Evolutionary conservation across 148 eudicot species (phyloP).

Genomic region (Hydrangea macrophylla): DNA sequence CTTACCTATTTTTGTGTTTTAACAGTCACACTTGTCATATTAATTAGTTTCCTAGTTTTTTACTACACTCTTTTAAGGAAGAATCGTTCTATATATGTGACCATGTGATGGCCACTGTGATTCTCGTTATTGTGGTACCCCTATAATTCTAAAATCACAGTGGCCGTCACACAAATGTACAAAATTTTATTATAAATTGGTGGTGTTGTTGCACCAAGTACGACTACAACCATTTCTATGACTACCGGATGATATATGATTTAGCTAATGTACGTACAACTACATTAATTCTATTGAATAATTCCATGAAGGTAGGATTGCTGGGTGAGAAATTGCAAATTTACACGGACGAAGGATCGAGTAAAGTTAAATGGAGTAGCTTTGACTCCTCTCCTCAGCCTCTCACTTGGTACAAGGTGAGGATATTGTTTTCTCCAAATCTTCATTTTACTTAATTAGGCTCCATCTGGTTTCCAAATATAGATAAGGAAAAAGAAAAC

Average conservation of each 20-base stretch:
- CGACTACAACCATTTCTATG: too few relatives aligned
- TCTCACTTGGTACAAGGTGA: conserved; percentile 64
- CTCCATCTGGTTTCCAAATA: background rate
- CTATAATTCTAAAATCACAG: too few relatives aligned
- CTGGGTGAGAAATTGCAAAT: conserved; percentile 43
- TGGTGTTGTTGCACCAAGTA: too few relatives aligned
- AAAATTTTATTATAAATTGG: too few relatives aligned
- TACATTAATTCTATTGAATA: background rate
- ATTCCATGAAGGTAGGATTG: conserved; percentile 43
- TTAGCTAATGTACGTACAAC: background rate
- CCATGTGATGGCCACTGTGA: too few relatives aligned
- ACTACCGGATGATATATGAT: background rate
- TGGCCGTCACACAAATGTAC: too few relatives aligned
- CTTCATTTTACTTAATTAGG: too few relatives aligned
- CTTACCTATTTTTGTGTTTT: background rate
- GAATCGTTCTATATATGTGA: too few relatives aligned
- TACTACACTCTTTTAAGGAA: too few relatives aligned
- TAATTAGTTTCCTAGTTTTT: too few relatives aligned
- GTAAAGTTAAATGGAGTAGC: conserved; percentile 31
- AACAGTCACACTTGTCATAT: background rate
- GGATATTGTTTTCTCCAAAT: background rate
- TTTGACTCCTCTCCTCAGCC: conserved; percentile 25
- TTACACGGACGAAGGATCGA: conserved; percentile 30
- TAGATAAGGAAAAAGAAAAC: too few relatives aligned
- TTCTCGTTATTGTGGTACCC: too few relatives aligned